phyloP scores from a whole-genome alignment of 331 rosid species.

The Malus hybrid region DNA sequence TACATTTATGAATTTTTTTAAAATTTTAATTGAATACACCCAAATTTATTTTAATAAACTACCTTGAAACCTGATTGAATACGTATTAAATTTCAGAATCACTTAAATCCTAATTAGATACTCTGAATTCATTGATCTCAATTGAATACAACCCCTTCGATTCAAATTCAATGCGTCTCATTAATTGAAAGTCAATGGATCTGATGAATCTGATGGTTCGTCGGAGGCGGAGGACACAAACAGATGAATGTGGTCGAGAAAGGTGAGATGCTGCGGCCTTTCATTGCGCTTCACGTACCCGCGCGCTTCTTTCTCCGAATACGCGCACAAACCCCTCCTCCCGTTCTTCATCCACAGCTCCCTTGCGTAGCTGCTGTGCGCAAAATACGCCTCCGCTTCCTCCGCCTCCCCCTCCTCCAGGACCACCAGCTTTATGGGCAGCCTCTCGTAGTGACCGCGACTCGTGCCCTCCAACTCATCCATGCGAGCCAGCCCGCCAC shows the following conservation, averaged over 20 bases:
- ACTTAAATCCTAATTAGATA: no score
- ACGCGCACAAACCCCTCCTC: slow-evolving; percentile 32
- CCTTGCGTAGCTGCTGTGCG: slow-evolving; percentile 51
- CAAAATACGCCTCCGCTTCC: slow-evolving; percentile 61
- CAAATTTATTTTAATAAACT: no score
- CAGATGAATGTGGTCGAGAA: slow-evolving; percentile 55
- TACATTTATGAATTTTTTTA: no score
- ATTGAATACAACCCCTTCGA: no score
- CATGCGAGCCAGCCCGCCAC: slow-evolving; percentile 30
- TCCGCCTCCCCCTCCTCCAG: not conserved
- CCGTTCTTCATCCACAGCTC: slow-evolving; percentile 63
- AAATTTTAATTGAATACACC: no score
- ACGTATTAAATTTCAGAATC: no score
- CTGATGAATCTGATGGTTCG: not conserved
- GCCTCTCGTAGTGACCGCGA: slow-evolving; percentile 60
- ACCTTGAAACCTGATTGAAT: no score
- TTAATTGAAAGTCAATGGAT: not conserved
- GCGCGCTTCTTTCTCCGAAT: slow-evolving; percentile 45
- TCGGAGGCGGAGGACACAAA: slow-evolving; percentile 18
- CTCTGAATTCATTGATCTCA: no score
- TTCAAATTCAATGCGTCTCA: no score
- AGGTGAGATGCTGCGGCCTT: slow-evolving; percentile 68
- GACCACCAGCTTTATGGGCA: slow-evolving; percentile 28
- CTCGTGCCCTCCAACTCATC: slow-evolving; percentile 68
- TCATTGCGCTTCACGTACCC: slow-evolving; percentile 76